phyloP scores from a whole-genome alignment of 495 filamentous ascomycete genomes.

The Daldinia vernicosa region DNA sequence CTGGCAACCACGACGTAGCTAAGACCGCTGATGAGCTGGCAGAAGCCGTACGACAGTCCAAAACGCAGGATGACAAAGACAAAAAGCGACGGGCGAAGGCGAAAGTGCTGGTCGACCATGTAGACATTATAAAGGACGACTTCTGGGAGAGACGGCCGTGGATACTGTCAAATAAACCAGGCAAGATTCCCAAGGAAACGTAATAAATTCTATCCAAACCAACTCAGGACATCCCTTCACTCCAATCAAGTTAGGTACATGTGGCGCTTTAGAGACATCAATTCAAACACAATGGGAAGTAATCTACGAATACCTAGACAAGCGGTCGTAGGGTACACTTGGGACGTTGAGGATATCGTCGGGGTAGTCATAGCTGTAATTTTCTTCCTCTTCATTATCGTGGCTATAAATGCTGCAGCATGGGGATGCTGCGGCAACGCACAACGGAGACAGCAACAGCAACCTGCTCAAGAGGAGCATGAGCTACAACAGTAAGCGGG shows the following conservation, averaged over 20 bases:
- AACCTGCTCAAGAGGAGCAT: conserved; percentile 7
- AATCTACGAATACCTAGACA: neutral
- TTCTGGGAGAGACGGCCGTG: conserved; percentile 91
- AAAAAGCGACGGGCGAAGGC: conserved; percentile 79
- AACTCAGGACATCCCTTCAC: neutral
- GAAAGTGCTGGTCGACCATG: conserved; percentile 78
- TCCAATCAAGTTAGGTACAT: neutral
- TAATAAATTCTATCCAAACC: conserved; percentile 36
- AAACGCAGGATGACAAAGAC: conserved; percentile 79
- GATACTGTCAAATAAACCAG: conserved; percentile 80
- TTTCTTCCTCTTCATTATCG: neutral
- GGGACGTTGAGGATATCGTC: neutral
- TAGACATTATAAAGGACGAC: conserved; percentile 92
- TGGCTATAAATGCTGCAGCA: neutral
- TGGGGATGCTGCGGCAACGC: neutral
- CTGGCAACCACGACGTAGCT: conserved; percentile 51
- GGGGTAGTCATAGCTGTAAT: neutral
- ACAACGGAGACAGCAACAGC: neutral
- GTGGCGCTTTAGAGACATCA: neutral
- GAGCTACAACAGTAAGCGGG: conserved; percentile 5
- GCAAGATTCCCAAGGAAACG: conserved; percentile 67
- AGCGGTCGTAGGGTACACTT: neutral
- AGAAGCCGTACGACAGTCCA: conserved; percentile 64
- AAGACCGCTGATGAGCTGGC: conserved; percentile 50
- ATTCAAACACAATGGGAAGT: conserved; percentile 1